phyloP scores from a whole-genome alignment of 495 filamentous ascomycete genomes.

The Podospora australis region DNA sequence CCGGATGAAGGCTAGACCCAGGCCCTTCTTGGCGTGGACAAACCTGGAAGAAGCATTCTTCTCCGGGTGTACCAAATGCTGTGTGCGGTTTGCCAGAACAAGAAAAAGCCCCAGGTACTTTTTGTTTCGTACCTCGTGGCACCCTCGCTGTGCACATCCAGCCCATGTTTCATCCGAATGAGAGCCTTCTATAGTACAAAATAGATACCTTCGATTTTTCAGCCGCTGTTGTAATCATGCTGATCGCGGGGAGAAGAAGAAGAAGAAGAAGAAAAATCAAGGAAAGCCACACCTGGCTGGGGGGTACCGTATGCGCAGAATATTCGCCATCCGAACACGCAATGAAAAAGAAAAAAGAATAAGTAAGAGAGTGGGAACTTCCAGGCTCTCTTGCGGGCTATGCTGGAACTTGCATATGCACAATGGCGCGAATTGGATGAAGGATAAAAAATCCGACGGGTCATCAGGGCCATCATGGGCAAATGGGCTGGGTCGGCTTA shows the following conservation, averaged over 20 bases:
- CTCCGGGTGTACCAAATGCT: too few relatives aligned
- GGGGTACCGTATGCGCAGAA: slow-evolving; percentile 13
- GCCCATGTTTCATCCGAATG: slow-evolving; percentile 4
- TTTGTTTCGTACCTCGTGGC: slow-evolving; percentile 6
- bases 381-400: slow-evolving; percentile 40
- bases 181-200: too few relatives aligned
- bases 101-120: background rate
- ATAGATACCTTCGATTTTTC: too few relatives aligned
- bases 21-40: too few relatives aligned
- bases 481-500: slow-evolving; percentile 26
- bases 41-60: too few relatives aligned
- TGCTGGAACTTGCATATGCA: slow-evolving; percentile 42
- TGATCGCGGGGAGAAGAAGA: background rate
- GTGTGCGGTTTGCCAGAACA: too few relatives aligned
- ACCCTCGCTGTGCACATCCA: too few relatives aligned
- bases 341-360: background rate
- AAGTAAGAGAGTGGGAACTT: slow-evolving; percentile 1
- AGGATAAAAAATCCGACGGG: too few relatives aligned
- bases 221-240: slow-evolving; percentile 5
- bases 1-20: slow-evolving; percentile 5
- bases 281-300: too few relatives aligned
- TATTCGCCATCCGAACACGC: slow-evolving; percentile 9
- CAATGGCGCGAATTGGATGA: slow-evolving; percentile 25
- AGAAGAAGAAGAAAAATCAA: background rate
- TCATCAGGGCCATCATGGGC: slow-evolving; percentile 25